Evolutionary conservation across 331 rosid genomes (phyloP), one percentile per base, ranked within the genome.

Genomic region (Spiraea crenata): DNA sequence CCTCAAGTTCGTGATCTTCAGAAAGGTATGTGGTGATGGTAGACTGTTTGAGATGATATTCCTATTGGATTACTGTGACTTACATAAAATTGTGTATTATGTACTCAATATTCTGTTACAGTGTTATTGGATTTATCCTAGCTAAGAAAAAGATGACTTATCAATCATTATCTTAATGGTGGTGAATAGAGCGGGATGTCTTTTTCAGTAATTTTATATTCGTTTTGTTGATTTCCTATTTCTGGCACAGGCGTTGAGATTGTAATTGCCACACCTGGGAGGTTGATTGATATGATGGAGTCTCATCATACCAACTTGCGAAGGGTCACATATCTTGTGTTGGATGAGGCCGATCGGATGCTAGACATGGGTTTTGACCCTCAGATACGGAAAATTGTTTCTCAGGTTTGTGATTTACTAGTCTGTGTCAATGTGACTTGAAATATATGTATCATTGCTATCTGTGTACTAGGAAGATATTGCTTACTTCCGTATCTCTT

Each of bases 1-100:
- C 97, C 97, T 72, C 97, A 92, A 78, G 93, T 92, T 74, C 93
- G 96, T 52, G 97, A 92, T 78, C 96, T 92, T 46, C 97, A 89
- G 78, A 92, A 83, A 85, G 97, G 97, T 89, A 64, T 51, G 82
- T 72, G 81, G 68, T 76, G 65, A 39, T 54, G 19, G 14, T 55
- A 37, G 63, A 74, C 54, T 60, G 80, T 58, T 46, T 70, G 56
- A 25, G 51, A 51, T 51, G 34, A 50, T 15, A 19, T 40, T 11
- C 15, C 20, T 31, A 49, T 48, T 35, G 16, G 35, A 15, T 10
- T 55, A 14, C 42, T 55, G 48, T 2, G 35, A 45, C 42, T 65
- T 69, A 59, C 41, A 42, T 72, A 9, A 8, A n/a, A 19, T 40
- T 19, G 11, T n/a, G 20, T 12, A 39, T 52, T 13, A n/a, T 38